Conservation (phyloP, 1,284 basidiomycete genomes). For the Tetrapyrgos nigripes region DNA sequence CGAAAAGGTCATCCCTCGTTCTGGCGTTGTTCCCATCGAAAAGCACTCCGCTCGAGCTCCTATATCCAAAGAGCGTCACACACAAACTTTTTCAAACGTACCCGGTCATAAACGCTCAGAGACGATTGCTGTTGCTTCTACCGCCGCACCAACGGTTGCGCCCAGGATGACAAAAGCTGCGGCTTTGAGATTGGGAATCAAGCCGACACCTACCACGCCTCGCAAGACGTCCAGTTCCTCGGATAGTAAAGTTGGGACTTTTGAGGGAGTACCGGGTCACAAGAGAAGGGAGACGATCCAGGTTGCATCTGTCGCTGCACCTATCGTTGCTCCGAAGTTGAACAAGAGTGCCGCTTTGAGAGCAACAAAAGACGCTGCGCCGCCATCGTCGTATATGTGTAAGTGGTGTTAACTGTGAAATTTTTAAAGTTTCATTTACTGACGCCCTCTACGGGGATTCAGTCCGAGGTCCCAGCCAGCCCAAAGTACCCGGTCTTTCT, state of each 20-base stretch:
- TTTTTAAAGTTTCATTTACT: slow-evolving; percentile 2
- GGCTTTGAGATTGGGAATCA: slow-evolving; percentile 64
- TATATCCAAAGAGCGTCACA: slow-evolving; percentile 62
- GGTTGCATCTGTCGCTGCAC: slow-evolving; percentile 69
- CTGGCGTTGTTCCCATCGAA: slow-evolving; percentile 62
- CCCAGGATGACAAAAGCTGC: slow-evolving; percentile 80
- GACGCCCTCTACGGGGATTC: background rate
- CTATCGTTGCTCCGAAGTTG: slow-evolving; percentile 66
- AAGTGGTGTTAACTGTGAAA: slow-evolving; percentile 33
- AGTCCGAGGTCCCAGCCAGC: slow-evolving; percentile 50
- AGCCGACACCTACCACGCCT: slow-evolving; percentile 36
- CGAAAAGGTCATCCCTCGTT: slow-evolving; percentile 15
- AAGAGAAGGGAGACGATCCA: slow-evolving; percentile 76
- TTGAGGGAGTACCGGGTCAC: slow-evolving; percentile 83
- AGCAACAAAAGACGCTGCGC: slow-evolving; percentile 61
- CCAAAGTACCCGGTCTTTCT: slow-evolving; percentile 49
- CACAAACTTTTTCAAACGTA: slow-evolving; percentile 72
- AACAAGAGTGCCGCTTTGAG: slow-evolving; percentile 76
- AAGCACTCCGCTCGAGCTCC: slow-evolving; percentile 48
- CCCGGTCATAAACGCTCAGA: slow-evolving; percentile 78
- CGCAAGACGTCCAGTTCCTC: slow-evolving; percentile 33
- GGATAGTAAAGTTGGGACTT: slow-evolving; percentile 46
- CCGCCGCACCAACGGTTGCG: slow-evolving; percentile 71
- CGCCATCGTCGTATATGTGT: slow-evolving; percentile 74
- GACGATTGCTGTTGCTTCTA: slow-evolving; percentile 74